A percentile compares a stretch with the other conserved stretches of the same genome.
These are phyloP conservation scores for Heteromeles arbutifolia DNA, from an alignment of 306 rosid genomes.

Conservation along the genomic window DNA sequence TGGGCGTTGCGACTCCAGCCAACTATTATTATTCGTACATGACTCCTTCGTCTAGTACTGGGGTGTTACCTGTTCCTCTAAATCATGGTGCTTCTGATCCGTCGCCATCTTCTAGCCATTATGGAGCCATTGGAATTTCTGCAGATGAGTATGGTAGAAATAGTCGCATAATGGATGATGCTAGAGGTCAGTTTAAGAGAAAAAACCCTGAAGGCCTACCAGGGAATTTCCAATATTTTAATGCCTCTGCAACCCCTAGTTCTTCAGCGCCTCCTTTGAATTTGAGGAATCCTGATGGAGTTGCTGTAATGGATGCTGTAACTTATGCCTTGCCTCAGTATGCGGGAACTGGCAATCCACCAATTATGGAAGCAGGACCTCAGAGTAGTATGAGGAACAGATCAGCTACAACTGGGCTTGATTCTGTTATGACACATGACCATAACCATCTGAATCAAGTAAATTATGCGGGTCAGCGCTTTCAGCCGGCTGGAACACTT, in stretches of 20 bases:
- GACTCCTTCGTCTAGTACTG: conserved; percentile 57
- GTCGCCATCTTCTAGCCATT: conserved; percentile 51
- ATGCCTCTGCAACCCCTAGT: conserved; percentile 46
- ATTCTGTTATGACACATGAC: conserved; percentile 50
- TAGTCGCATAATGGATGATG: conserved; percentile 53
- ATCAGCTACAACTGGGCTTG: conserved; percentile 36
- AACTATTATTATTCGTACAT: conserved; percentile 57
- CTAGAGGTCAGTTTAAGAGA: conserved; percentile 75
- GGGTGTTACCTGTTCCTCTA: conserved; percentile 52
- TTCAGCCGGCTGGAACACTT: conserved; percentile 59
- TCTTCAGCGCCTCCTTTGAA: conserved; percentile 54
- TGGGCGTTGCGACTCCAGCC: conserved; percentile 44
- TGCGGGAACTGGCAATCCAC: conserved; percentile 34
- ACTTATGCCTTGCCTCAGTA: conserved; percentile 41
- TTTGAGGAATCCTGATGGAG: conserved; percentile 58
- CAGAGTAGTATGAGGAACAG: conserved; percentile 47
- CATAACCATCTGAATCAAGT: conserved; percentile 57
- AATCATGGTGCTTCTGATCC: conserved; percentile 54
- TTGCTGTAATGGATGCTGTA: conserved; percentile 52
- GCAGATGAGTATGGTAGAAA: conserved; percentile 59
- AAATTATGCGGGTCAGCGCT: conserved; percentile 70
- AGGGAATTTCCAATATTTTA: conserved; percentile 55
- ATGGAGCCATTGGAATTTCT: conserved; percentile 44
- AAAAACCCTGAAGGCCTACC: conserved; percentile 58
- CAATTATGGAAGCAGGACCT: conserved; percentile 55